These are phyloP conservation scores for Aspergillus fumigatiaffinis DNA, from an alignment of 2,329 filamentous ascomycete species.

Conservation along the genomic window DNA sequence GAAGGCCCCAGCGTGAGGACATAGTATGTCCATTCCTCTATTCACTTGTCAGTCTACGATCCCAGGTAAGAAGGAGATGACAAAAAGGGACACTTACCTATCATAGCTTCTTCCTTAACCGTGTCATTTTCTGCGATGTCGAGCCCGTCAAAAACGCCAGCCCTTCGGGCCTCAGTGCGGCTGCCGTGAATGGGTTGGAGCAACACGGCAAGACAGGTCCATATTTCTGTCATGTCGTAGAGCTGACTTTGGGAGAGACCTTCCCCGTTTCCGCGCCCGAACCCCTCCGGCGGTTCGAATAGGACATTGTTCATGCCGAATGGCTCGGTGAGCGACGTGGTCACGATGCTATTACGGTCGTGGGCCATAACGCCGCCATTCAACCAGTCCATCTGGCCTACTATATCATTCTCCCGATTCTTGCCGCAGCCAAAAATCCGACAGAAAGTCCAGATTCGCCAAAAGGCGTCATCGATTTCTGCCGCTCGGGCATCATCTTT, in stretches of 20 bases:
- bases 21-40: conserved; percentile 60
- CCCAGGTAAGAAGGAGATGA: neutral
- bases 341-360: conserved; percentile 34
- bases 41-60: conserved; percentile 14
- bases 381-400: conserved; percentile 61
- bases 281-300: conserved; percentile 54
- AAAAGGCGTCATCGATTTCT: conserved; percentile 59
- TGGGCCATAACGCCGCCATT: conserved; percentile 53
- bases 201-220: conserved; percentile 57
- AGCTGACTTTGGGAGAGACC: conserved; percentile 55
- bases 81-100: conserved; percentile 40
- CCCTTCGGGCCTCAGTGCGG: conserved; percentile 51
- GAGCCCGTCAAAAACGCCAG: conserved; percentile 55
- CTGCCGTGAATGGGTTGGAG: conserved; percentile 54
- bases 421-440: conserved; percentile 59
- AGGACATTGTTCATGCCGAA: conserved; percentile 52
- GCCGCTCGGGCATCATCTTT: conserved; percentile 43
- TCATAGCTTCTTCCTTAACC: conserved; percentile 46
- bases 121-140: conserved; percentile 43
- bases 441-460: conserved; percentile 65
- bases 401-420: conserved; percentile 55
- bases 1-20: conserved; percentile 57
- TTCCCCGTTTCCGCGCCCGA: conserved; percentile 53
- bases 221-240: conserved; percentile 63
- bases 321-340: conserved; percentile 46